Conservation (phyloP, 2,329 filamentous ascomycete genomes). For the Sphaerulina vaccinii region DNA sequence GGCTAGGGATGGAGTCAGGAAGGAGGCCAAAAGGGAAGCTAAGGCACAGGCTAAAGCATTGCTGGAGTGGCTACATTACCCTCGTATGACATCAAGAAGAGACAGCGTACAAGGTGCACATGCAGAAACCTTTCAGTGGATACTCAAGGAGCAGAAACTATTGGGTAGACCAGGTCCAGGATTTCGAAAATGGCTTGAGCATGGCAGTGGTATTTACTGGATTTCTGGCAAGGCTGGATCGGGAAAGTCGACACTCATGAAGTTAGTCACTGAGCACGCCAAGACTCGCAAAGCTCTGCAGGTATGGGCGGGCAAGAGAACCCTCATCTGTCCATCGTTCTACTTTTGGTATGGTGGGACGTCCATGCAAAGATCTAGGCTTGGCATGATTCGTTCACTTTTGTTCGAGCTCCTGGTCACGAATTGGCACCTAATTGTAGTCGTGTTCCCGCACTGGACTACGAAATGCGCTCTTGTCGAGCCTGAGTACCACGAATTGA, state of each 20-base stretch:
- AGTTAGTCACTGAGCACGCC: not conserved
- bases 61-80: not conserved
- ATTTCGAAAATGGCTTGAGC: not conserved
- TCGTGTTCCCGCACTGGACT: not conserved
- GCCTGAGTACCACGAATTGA: not conserved
- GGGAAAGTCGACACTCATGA: constrained; percentile 10
- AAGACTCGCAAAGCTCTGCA: not conserved
- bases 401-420: not conserved
- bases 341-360: constrained; percentile 2
- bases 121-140: not conserved
- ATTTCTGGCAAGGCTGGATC: constrained; percentile 8
- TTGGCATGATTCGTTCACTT: not conserved
- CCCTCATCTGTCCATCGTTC: not conserved
- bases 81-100: not conserved
- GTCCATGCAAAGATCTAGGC: not conserved
- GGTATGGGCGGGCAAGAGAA: not conserved
- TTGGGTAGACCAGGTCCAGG: not conserved
- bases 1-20: no score
- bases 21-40: no score
- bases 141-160: not conserved
- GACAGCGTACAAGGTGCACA: not conserved
- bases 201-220: constrained; percentile 1
- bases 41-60: not conserved
- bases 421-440: not conserved
- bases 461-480: not conserved